Evolutionary conservation across 768 basidiomycete genomes (phyloP).

Genomic region (Lactifluus echinatus): DNA sequence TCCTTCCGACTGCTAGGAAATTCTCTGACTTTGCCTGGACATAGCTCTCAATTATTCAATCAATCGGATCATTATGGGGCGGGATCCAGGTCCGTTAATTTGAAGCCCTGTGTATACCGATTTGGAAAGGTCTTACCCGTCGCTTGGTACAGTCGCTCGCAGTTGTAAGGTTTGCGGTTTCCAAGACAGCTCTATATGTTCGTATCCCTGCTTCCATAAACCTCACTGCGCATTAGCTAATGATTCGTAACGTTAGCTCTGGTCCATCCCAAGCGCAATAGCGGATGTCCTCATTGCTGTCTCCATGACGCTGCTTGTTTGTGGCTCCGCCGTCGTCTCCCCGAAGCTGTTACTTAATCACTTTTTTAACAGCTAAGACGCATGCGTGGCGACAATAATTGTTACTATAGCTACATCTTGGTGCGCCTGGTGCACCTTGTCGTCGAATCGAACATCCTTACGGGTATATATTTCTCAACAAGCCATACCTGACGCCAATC

Average conservation of each 20-base stretch:
- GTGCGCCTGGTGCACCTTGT: slow-evolving; percentile 21
- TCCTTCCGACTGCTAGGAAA: not conserved
- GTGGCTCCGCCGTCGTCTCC: not conserved
- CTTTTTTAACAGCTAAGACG: not conserved
- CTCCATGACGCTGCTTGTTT: slow-evolving; percentile 4
- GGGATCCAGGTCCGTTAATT: too few species aligned
- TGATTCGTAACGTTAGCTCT: not conserved
- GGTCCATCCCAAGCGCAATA: slow-evolving; percentile 3
- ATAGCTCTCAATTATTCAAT: too few species aligned
- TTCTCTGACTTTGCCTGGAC: not conserved
- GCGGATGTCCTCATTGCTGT: slow-evolving; percentile 11
- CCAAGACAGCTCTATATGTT: slow-evolving; percentile 4
- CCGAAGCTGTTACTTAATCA: not conserved
- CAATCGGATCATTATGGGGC: too few species aligned
- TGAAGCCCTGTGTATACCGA: too few species aligned
- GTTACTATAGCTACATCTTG: slow-evolving; percentile 11
- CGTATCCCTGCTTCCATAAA: not conserved
- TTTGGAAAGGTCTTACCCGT: not conserved
- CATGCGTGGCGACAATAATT: not conserved
- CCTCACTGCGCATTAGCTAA: not conserved
- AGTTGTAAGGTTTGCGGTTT: not conserved
- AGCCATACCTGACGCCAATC: not conserved
- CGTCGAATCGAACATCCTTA: slow-evolving; percentile 23
- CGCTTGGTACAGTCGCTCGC: not conserved
- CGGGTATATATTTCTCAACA: not conserved